Evolutionary conservation across 2,329 filamentous ascomycete genomes (phyloP).

Genomic region (Aspergillus fischeri): DNA sequence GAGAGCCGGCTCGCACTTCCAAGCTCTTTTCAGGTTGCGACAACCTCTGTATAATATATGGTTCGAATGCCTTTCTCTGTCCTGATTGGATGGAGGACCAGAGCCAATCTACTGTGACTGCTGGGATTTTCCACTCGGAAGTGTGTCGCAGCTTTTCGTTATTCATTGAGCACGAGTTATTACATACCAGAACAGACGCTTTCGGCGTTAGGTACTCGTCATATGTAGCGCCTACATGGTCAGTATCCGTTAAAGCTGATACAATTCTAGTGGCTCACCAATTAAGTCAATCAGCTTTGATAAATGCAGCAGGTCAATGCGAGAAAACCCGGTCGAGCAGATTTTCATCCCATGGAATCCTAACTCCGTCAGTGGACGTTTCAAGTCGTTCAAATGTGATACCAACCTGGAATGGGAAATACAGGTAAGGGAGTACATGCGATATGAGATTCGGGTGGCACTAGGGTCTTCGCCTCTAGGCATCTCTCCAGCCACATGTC

Average conservation of each 20-base stretch:
- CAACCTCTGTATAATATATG: conserved; percentile 38
- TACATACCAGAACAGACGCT: conserved; percentile 75
- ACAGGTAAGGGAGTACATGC: conserved; percentile 71
- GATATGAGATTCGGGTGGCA: conserved; percentile 65
- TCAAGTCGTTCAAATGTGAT: not conserved
- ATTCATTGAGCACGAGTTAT: conserved; percentile 48
- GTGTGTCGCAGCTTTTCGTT: conserved; percentile 77
- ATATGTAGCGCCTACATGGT: conserved; percentile 63
- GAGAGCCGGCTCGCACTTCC: conserved; percentile 17
- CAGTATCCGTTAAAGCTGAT: conserved; percentile 13
- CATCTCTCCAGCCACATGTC: conserved; percentile 94
- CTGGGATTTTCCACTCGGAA: conserved; percentile 68
- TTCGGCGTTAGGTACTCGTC: conserved; percentile 69
- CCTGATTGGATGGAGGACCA: conserved; percentile 67
- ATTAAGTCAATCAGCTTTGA: conserved; percentile 71
- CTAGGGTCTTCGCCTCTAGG: conserved; percentile 68
- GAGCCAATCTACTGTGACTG: conserved; percentile 80
- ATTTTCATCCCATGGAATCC: conserved; percentile 69
- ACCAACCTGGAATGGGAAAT: conserved; percentile 59
- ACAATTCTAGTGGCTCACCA: conserved; percentile 41
- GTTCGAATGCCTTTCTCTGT: conserved; percentile 45
- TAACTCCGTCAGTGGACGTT: conserved; percentile 16
- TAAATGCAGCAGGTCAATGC: conserved; percentile 80
- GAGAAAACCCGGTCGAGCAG: conserved; percentile 76
- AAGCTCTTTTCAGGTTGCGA: conserved; percentile 20